Base-by-base conservation (phyloP, 2,329 filamentous ascomycete genomes). In the Aspergillus sp. region DNA sequence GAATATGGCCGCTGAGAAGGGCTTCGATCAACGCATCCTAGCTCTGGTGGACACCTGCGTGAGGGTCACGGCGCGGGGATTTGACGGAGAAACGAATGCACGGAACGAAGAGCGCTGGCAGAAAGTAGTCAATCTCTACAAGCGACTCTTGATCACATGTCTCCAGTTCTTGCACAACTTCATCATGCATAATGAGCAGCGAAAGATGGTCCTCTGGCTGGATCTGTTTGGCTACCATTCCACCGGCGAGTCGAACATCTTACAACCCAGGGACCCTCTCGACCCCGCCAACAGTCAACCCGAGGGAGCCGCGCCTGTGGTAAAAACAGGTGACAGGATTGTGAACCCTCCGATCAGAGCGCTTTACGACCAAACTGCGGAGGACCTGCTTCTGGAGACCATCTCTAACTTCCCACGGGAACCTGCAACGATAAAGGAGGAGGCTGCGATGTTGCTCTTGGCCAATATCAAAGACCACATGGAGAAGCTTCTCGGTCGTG, bases 131-230 rank as follows among this genome's bases (percentile, higher is more conserved):
- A 84, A 83, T 62, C 78, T 82, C 3, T 86, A 84, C 70, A 86
- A 87, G 70, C 82, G 83, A 60, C 72, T 86, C 16, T 73, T 86
- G 60, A 85, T 86, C 50, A 85, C 82, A 2, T 82, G 81, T 55
- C 73, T 87, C n/a, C 84, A 86, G 63, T 85, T 85, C 58, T 69
- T 86, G 50, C 84, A 86, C 69, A 86, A 86, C 57, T 78, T 86
- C 45, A 82, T 85, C 44, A 83, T 83, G 63, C 79, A 83, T 55
- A 87, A 87, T 59, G 83, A 87, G 67, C 78, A 83, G 53, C 74
- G 82, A 36, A 86, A 87, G 62, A 75, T 86, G 59, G 82, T 85
- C 60, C 75, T 87, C 2, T 87, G 83, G 83, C 69, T 86, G 35
- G 81, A 84, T 64, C 73, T 87, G 2, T 87, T 87, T 59, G 84